Evolutionary conservation across 495 filamentous ascomycete genomes (phyloP).

Genomic region (Aspergillus incahuasiensis): DNA sequence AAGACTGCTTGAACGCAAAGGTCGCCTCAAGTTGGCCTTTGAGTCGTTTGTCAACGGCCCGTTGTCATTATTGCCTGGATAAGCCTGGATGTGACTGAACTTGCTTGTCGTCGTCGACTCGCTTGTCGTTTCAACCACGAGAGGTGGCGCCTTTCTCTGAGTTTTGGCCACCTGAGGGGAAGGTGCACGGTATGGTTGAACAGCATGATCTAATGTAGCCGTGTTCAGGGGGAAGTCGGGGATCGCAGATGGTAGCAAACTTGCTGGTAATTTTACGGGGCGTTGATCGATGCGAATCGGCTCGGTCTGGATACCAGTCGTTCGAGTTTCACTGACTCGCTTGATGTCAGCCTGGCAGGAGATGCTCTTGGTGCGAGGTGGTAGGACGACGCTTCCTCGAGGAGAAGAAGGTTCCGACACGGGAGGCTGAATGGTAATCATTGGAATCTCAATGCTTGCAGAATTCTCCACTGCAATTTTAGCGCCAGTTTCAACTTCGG

Average conservation of each 20-base stretch:
- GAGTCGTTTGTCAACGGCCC: slow-evolving; percentile 60
- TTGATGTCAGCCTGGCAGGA: slow-evolving; percentile 49
- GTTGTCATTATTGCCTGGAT: slow-evolving; percentile 80
- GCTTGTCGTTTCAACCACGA: slow-evolving; percentile 14
- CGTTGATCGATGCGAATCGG: slow-evolving; percentile 75
- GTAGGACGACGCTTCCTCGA: slow-evolving; percentile 53
- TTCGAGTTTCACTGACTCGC: slow-evolving; percentile 33
- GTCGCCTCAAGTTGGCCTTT: slow-evolving; percentile 57
- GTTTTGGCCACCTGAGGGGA: slow-evolving; percentile 32
- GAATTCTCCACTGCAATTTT: slow-evolving; percentile 20
- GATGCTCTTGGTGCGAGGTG: slow-evolving; percentile 59
- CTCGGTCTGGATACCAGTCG: slow-evolving; percentile 76
- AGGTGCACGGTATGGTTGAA: slow-evolving; percentile 33
- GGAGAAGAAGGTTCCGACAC: slow-evolving; percentile 61
- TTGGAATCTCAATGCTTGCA: slow-evolving; percentile 44
- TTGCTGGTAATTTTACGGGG: slow-evolving; percentile 65
- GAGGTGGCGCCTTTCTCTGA: slow-evolving; percentile 15
- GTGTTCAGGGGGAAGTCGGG: slow-evolving; percentile 31
- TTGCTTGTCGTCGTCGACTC: slow-evolving; percentile 17
- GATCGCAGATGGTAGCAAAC: slow-evolving; percentile 68
- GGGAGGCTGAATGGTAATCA: slow-evolving; percentile 63
- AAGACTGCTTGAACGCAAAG: slow-evolving; percentile 73
- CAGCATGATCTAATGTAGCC: slow-evolving; percentile 18
- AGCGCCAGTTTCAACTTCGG: slow-evolving; percentile 5
- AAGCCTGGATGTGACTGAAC: slow-evolving; percentile 55